These are phyloP conservation scores for Xenoacremonium recifei DNA, from an alignment of 2,329 filamentous ascomycete genomes.

Conservation along the genomic window DNA sequence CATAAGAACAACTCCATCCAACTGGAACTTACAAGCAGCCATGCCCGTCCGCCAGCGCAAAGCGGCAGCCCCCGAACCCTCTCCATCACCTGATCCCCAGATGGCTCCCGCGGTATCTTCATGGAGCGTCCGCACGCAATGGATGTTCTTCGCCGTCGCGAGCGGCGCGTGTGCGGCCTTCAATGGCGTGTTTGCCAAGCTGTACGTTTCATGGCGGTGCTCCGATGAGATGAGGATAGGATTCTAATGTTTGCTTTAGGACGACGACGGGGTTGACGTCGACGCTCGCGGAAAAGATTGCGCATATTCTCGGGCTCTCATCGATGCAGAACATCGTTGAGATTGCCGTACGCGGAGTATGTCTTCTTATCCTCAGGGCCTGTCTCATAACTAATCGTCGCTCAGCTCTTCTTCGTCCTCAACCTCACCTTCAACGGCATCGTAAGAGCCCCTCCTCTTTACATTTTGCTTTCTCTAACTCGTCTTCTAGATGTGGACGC, in stretches of 20 bases:
- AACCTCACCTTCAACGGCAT: conserved; percentile 75
- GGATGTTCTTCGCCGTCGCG: conserved; percentile 68
- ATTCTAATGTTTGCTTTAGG: conserved; percentile 28
- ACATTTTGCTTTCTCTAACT: conserved; percentile 2
- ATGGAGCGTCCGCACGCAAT: conserved; percentile 43
- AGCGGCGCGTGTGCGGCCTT: conserved; percentile 77
- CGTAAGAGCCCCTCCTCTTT: conserved; percentile 37
- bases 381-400: not conserved
- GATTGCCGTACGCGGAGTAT: conserved; percentile 47
- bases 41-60: conserved; percentile 32
- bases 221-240: not conserved
- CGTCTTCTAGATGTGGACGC: conserved; percentile 69
- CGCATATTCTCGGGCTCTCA: conserved; percentile 42
- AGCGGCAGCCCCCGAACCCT: conserved; percentile 9
- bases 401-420: conserved; percentile 69
- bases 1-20: conserved; percentile 8
- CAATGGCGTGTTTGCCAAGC: conserved; percentile 81
- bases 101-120: conserved; percentile 9
- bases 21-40: conserved; percentile 3
- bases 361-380: conserved; percentile 21
- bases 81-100: conserved; percentile 3
- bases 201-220: conserved; percentile 49
- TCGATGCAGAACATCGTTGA: conserved; percentile 44
- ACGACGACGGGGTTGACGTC: conserved; percentile 57
- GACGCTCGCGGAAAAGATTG: conserved; percentile 44